Conservation (phyloP, 768 basidiomycete genomes). For the Hypsizygus marmoreus region DNA sequence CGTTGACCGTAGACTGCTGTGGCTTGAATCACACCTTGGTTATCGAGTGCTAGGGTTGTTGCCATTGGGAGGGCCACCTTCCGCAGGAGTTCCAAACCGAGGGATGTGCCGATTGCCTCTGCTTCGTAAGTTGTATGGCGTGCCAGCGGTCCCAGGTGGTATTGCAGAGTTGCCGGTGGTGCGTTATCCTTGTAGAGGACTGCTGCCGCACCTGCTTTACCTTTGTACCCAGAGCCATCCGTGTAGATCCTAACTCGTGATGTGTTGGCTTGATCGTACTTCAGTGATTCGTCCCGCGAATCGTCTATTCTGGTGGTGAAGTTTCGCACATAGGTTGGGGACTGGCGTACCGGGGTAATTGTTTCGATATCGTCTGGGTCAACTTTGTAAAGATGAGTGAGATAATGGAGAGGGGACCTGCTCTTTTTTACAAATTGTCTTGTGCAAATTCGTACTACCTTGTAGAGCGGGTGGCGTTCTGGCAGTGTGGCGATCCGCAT, state of each 20-base stretch:
- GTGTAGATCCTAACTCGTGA: conserved; percentile 12
- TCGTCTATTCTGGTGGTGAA: conserved; percentile 7
- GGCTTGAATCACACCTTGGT: conserved; percentile 11
- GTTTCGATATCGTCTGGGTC: conserved; percentile 13
- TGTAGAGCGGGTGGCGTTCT: conserved; percentile 12
- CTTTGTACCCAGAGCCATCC: conserved; percentile 17
- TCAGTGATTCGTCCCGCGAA: conserved; percentile 3
- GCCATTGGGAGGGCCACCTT: background rate
- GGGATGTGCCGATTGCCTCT: conserved; percentile 13
- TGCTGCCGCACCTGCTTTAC: conserved; percentile 12
- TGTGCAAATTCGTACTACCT: background rate
- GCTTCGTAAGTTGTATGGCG: conserved; percentile 18
- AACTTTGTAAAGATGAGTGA: conserved; percentile 5
- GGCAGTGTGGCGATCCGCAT: conserved; percentile 7
- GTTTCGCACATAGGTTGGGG: background rate
- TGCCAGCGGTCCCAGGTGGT: conserved; percentile 12
- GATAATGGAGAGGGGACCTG: conserved; percentile 11
- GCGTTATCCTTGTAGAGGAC: conserved; percentile 6
- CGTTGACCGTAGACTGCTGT: background rate
- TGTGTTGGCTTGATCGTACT: background rate
- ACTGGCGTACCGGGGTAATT: conserved; percentile 5
- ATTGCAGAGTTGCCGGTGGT: conserved; percentile 5
- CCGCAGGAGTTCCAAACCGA: conserved; percentile 14
- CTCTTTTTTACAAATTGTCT: conserved; percentile 6
- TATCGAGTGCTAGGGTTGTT: conserved; percentile 10